Conservation (phyloP, 2,329 filamentous ascomycete genomes). For the Apiospora rasikravindrae region DNA sequence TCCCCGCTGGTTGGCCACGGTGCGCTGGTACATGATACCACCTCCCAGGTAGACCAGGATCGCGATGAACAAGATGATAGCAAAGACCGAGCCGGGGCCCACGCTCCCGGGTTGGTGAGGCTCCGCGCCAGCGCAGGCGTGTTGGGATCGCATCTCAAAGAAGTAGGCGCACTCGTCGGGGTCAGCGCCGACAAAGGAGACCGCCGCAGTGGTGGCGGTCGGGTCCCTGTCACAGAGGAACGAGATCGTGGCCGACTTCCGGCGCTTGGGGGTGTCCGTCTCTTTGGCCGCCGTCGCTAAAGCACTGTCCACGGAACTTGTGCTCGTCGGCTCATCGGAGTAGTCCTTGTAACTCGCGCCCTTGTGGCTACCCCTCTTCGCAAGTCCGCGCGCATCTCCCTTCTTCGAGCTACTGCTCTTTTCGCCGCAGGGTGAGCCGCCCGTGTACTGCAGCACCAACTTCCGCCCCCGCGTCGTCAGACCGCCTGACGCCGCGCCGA, state of each 20-base stretch:
- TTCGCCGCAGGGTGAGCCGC: conserved; percentile 73
- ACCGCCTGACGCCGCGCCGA: conserved; percentile 68
- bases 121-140: conserved; percentile 74
- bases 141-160: conserved; percentile 87
- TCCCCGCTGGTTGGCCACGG: conserved; percentile 89
- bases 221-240: conserved; percentile 92
- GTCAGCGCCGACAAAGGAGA: conserved; percentile 83
- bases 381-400: conserved; percentile 33
- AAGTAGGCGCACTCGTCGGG: conserved; percentile 94
- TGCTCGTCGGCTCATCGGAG: conserved; percentile 34
- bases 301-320: conserved; percentile 23
- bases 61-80: conserved; percentile 79
- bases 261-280: conserved; percentile 47
- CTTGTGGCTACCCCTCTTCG: conserved; percentile 41
- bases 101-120: conserved; percentile 75
- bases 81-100: conserved; percentile 79
- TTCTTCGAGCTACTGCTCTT: conserved; percentile 51
- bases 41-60: conserved; percentile 89
- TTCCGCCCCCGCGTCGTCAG: conserved; percentile 71
- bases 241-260: conserved; percentile 86
- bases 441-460: conserved; percentile 76
- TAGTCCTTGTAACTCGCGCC: conserved; percentile 40
- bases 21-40: conserved; percentile 93
- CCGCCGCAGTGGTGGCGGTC: conserved; percentile 66
- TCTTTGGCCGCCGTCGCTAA: conserved; percentile 32